Evolutionary conservation across 176 grass and related monocot genomes (phyloP).

Genomic region (Secale cereale): DNA sequence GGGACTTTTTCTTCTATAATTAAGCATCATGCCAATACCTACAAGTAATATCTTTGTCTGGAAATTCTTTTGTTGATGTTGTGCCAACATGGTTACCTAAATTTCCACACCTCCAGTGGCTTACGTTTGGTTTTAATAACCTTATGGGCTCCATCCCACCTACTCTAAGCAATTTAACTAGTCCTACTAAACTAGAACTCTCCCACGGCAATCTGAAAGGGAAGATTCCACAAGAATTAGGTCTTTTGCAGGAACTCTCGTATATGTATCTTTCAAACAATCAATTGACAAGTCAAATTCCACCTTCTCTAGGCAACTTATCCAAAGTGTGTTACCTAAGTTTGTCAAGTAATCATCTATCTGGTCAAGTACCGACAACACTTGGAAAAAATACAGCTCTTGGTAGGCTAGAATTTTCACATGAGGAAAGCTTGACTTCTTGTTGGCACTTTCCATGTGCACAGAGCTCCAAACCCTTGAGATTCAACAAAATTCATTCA

Average conservation of each 20-base stretch:
- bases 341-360: neutral
- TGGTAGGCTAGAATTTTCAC: neutral
- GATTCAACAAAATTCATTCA: no score
- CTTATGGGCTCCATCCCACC: no score
- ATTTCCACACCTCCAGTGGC: no score
- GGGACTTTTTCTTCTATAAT: no score
- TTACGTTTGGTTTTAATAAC: no score
- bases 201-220: neutral
- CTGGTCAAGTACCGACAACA: neutral
- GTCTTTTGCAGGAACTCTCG: neutral
- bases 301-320: neutral
- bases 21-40: no score
- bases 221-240: neutral
- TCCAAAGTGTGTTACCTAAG: neutral
- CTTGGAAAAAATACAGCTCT: neutral
- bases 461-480: no score
- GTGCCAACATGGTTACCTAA: no score
- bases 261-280: neutral
- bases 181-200: neutral
- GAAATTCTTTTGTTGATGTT: no score
- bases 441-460: no score
- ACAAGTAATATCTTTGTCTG: no score
- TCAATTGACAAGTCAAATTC: neutral
- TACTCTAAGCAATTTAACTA: no score
- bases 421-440: neutral